Evolutionary conservation across 805 yeast species (phyloP), one percentile per base, ranked within the genome.

Genomic region (Candida hispaniensis): DNA sequence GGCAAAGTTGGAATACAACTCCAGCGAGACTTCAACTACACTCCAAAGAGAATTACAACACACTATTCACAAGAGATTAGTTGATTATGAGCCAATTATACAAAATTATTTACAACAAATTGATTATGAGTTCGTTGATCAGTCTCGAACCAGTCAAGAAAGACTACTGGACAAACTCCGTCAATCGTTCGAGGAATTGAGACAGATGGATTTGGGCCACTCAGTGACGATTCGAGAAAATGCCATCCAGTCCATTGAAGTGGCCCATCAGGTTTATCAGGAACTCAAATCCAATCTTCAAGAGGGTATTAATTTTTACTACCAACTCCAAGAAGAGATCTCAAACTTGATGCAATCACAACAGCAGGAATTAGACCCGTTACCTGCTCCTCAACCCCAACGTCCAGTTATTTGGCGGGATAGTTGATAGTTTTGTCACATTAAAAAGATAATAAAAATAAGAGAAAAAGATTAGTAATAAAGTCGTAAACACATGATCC

Each of bases 261-360:
- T 60, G 4, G 69, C 67, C 1, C 69, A 63, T 43, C 52, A 59
- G 23, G 64, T 69, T 30, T 77, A 63, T 47, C 53, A 64, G 17
- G 81, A 78, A 46, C 63, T 81, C 2, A 53, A 66, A 11, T 58
- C 63, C 4, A 78, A 80, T 48, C 51, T 82, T 16, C 66, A 66
- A 18, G 79, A 78, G 46, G 95, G 94, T 0, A 47, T 69, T 0
- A 64, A 66, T 36, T 85, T 85, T 50, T 86, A 86, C 57, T 63
- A 63, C 22, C 78, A 75, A 35, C 69, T 81, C 41, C 56, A 66
- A 18, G 53, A 52, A 6, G 67, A 68, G 34, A 64, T 71, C 5
- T 56, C 60, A 17, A 54, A n/a, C 10, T n/a, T n/a, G n/a, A n/a
- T n/a, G n/a, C n/a, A n/a, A n/a, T n/a, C n/a, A n/a, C n/a, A n/a